A percentile compares a stretch with the other conserved stretches of the same genome.
phyloP scores from a whole-genome alignment of 352 stramenopile genomes.

The Lagenidium giganteum region DNA sequence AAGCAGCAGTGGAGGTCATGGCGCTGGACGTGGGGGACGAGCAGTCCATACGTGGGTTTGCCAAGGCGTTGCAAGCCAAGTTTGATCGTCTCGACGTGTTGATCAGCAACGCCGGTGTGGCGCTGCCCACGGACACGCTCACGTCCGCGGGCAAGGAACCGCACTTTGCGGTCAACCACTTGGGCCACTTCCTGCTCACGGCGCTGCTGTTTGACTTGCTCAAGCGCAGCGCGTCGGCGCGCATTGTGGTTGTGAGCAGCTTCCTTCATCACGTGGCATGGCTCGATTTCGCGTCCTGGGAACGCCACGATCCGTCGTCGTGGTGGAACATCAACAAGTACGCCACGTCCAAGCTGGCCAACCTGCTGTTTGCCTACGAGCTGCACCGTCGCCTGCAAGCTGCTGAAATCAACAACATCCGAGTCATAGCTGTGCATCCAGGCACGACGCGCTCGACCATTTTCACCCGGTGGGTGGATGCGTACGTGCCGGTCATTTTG shows the following conservation, averaged over 20 bases:
- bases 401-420: conserved; percentile 14
- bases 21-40: conserved; percentile 36
- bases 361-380: conserved; percentile 22
- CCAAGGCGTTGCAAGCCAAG: conserved; percentile 21
- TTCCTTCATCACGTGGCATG: conserved; percentile 6
- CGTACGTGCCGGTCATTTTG: conserved; percentile 14
- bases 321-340: conserved; percentile 10
- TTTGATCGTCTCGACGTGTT: conserved; percentile 51
- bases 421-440: conserved; percentile 20
- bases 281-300: conserved; percentile 11
- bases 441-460: conserved; percentile 4
- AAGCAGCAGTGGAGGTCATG: conserved; percentile 42
- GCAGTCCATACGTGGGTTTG: conserved; percentile 37
- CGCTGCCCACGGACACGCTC: conserved; percentile 20
- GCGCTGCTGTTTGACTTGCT: conserved; percentile 36
- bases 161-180: conserved; percentile 72
- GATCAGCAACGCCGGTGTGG: conserved; percentile 71
- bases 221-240: conserved; percentile 11
- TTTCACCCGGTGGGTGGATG: no score
- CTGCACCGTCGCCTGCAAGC: conserved; percentile 15
- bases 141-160: conserved; percentile 38
- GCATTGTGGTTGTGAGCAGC: conserved; percentile 42
- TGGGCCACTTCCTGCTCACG: conserved; percentile 69
- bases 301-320: conserved; percentile 6
- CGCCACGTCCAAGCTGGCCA: conserved; percentile 20